Conservation (phyloP, 1,284 basidiomycete genomes). For the Leccinum solheimii region DNA sequence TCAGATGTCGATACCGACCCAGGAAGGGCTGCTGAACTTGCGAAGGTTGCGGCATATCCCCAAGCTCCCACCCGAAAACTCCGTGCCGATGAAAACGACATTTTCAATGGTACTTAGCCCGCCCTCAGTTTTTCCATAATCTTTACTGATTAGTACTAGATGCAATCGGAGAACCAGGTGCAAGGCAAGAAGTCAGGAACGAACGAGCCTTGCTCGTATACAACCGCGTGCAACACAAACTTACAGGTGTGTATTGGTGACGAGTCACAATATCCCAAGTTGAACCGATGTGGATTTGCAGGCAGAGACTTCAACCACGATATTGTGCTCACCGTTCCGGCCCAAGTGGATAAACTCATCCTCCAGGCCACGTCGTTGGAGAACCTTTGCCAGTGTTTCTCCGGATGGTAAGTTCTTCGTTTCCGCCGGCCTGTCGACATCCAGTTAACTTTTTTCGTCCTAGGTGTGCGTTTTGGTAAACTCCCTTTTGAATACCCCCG, state of each 20-base stretch:
- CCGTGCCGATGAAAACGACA: constrained; percentile 80
- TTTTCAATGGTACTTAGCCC: constrained; percentile 63
- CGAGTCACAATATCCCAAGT: not conserved
- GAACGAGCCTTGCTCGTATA: constrained; percentile 88
- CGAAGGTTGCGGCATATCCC: constrained; percentile 68
- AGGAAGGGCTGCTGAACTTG: constrained; percentile 59
- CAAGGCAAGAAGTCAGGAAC: constrained; percentile 82
- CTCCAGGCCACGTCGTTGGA: constrained; percentile 88
- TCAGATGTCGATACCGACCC: constrained; percentile 47
- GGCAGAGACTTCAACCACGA: constrained; percentile 92
- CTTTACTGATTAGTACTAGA: constrained; percentile 42
- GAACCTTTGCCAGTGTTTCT: constrained; percentile 94
- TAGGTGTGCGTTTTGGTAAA: constrained; percentile 55
- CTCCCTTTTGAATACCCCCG: constrained; percentile 4
- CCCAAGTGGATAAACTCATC: constrained; percentile 90
- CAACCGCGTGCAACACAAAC: constrained; percentile 90
- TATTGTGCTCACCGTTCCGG: constrained; percentile 65
- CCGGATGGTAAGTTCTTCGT: constrained; percentile 73
- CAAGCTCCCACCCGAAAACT: constrained; percentile 73
- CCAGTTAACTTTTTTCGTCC: not conserved
- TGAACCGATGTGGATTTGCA: constrained; percentile 29
- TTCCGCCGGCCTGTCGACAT: not conserved
- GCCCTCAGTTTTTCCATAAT: not conserved
- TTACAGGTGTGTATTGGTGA: constrained; percentile 61
- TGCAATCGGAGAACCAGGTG: constrained; percentile 51